Percentiles rank a stretch among this genome's conserved stretches.
Evolutionary conservation across 2,329 filamentous ascomycete genomes (phyloP).

Genomic region (Xylaria digitata): DNA sequence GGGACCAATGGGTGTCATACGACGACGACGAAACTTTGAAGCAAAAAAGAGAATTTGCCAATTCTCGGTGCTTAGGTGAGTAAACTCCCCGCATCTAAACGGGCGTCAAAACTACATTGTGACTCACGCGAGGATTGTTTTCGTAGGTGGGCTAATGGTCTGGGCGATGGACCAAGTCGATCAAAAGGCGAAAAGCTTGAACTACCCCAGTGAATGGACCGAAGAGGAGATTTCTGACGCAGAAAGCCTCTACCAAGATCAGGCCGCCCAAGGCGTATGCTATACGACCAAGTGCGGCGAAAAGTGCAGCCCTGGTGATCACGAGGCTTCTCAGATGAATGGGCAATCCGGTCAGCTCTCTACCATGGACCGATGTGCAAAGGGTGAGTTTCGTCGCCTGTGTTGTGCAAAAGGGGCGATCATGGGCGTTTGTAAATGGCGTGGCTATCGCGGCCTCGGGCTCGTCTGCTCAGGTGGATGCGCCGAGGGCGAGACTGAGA

Average conservation of each 20-base stretch:
- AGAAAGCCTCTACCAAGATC: neutral
- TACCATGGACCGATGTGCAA: neutral
- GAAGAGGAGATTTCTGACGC: too few species aligned
- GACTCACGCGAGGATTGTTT: too few species aligned
- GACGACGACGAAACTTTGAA: too few species aligned
- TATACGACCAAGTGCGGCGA: slow-evolving; percentile 3
- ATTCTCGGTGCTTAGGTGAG: slow-evolving; percentile 18
- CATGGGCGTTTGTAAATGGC: slow-evolving; percentile 9
- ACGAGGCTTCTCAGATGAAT: neutral
- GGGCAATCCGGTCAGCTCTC: slow-evolving; percentile 1
- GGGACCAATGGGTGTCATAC: slow-evolving; percentile 22
- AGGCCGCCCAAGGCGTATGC: neutral
- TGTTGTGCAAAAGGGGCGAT: slow-evolving; percentile 15
- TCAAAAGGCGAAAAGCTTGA: neutral
- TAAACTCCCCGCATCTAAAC: neutral
- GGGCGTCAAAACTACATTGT: too few species aligned
- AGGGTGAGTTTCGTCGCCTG: neutral
- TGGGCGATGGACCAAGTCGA: slow-evolving; percentile 22
- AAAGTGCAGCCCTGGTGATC: neutral
- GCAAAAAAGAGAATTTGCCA: too few species aligned
- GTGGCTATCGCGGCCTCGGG: slow-evolving; percentile 2
- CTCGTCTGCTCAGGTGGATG: slow-evolving; percentile 5
- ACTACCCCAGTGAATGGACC: too few species aligned
- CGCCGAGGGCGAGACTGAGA: slow-evolving; percentile 1
- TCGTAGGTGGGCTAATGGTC: slow-evolving; percentile 50